Percentiles rank a stretch among this genome's conserved stretches.
phyloP scores from a whole-genome alignment of 495 filamentous ascomycete species.

The Copromyces sp. region DNA sequence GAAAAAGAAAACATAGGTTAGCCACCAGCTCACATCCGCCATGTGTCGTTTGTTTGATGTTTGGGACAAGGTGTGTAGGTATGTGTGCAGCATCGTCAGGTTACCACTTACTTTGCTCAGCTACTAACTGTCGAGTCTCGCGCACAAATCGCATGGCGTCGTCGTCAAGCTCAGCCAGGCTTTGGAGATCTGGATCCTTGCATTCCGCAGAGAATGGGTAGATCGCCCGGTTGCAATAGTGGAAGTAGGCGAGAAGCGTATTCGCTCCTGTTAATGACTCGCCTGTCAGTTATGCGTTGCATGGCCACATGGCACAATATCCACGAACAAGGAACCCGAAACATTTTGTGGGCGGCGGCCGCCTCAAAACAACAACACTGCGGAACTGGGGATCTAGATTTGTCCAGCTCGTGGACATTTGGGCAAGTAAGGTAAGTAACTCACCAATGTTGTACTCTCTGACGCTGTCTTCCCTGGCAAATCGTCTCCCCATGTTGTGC shows the following conservation, averaged over 20 bases:
- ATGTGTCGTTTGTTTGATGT: not conserved
- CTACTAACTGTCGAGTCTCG: constrained; percentile 25
- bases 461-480: constrained; percentile 39
- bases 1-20: not conserved
- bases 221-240: constrained; percentile 48
- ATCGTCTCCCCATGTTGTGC: constrained; percentile 41
- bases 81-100: not conserved
- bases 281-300: not conserved
- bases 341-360: not conserved
- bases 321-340: not conserved
- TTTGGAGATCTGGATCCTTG: constrained; percentile 36
- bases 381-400: not conserved
- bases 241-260: constrained; percentile 47
- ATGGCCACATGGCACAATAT: not conserved
- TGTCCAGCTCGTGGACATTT: not conserved
- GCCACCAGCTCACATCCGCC: not conserved
- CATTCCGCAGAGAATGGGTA: constrained; percentile 40
- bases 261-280: constrained; percentile 36
- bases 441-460: constrained; percentile 42
- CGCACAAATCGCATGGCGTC: constrained; percentile 28
- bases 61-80: not conserved
- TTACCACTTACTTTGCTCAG: constrained; percentile 31
- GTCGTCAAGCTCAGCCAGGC: constrained; percentile 35
- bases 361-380: not conserved
- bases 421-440: constrained; percentile 11